Percentiles rank a stretch among this genome's conserved stretches.
phyloP scores from a whole-genome alignment of 495 filamentous ascomycete genomes.

The Trichoderma asperelloides region DNA sequence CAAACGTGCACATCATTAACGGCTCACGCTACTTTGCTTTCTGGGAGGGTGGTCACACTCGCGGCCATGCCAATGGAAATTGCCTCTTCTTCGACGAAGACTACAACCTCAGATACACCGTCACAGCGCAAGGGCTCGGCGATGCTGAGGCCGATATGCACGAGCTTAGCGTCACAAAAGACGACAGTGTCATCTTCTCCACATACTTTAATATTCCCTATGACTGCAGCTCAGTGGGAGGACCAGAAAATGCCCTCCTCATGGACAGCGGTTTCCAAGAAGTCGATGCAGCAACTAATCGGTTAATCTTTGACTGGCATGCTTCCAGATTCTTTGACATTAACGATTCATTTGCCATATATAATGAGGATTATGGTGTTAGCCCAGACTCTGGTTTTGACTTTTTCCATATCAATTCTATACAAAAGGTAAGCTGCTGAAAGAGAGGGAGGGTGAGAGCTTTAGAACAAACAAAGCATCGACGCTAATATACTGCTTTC shows the following conservation, averaged over 20 bases:
- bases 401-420: constrained; percentile 34
- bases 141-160: constrained; percentile 12
- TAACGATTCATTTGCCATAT: constrained; percentile 13
- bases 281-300: constrained; percentile 14
- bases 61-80: constrained; percentile 12
- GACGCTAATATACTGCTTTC: neutral
- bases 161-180: constrained; percentile 14
- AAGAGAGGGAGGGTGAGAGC: too few relatives aligned
- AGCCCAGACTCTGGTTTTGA: constrained; percentile 17
- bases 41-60: constrained; percentile 11
- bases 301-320: constrained; percentile 31
- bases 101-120: constrained; percentile 14
- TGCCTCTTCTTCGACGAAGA: constrained; percentile 17
- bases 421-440: constrained; percentile 18
- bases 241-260: constrained; percentile 14
- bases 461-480: neutral
- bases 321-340: constrained; percentile 26
- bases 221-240: constrained; percentile 13
- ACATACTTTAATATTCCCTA: constrained; percentile 12
- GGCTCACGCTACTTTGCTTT: constrained; percentile 16
- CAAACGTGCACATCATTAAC: neutral
- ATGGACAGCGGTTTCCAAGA: constrained; percentile 19
- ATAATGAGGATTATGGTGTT: constrained; percentile 9
- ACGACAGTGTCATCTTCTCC: constrained; percentile 12
- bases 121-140: constrained; percentile 8